A percentile compares a stretch with the other conserved stretches of the same genome.
phyloP scores from a whole-genome alignment of 2,329 filamentous ascomycete genomes.

The Microsporum canis region DNA sequence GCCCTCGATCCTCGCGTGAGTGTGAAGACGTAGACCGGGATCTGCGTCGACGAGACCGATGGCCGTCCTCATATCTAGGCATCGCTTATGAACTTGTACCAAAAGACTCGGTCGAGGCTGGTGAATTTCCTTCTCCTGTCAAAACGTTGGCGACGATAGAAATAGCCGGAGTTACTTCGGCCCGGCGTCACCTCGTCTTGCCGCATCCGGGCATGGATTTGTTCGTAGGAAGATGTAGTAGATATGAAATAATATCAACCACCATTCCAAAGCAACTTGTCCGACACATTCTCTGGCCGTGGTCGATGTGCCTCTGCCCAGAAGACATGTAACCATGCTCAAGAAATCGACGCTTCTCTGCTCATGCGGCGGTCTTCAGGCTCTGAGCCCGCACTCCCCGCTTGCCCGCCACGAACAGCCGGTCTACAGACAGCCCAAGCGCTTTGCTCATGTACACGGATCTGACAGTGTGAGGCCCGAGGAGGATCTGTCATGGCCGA shows the following conservation, averaged over 20 bases:
- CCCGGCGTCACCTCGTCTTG: background rate
- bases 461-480: conserved; percentile 16
- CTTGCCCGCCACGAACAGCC: conserved; percentile 14
- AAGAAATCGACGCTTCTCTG: conserved; percentile 36
- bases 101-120: background rate
- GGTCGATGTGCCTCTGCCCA: no score
- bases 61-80: conserved; percentile 3
- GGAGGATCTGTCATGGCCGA: conserved; percentile 32
- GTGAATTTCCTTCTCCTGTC: background rate
- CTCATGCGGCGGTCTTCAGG: conserved; percentile 28
- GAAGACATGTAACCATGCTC: conserved; percentile 30
- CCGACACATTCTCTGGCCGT: no score
- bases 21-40: background rate
- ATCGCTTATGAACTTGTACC: background rate
- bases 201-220: no score
- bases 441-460: conserved; percentile 28
- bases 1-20: background rate
- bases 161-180: background rate
- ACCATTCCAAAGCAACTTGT: no score
- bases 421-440: conserved; percentile 18
- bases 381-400: conserved; percentile 23
- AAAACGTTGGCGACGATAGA: background rate
- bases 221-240: no score
- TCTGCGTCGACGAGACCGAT: background rate
- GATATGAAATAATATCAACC: no score